Base-by-base conservation (phyloP, 306 rosid genomes). In the Prunus persica region DNA sequence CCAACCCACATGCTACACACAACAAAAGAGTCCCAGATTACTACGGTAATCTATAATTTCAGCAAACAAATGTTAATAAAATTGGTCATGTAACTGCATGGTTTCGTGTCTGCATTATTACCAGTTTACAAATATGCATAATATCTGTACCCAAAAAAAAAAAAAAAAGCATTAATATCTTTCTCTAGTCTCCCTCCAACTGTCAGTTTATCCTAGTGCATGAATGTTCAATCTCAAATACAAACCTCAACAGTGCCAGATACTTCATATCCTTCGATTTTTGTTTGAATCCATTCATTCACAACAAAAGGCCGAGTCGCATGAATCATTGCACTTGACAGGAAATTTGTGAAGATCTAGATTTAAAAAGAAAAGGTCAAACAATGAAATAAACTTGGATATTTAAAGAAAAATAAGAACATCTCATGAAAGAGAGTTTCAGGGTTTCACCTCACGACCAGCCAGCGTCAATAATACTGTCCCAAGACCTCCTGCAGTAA, bases 401-500 rank as follows among this genome's bases (percentile, higher is more conserved):
- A 46, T 38, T 58, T 56, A 75, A 62, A 67, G 63, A 28, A 82
- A 69, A 62, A 68, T 51, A 71, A 49, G 50, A 67, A 43, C 28
- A 74, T 65, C 24, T 34, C 22, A 43, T 52, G 58, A 68, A 65
- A 72, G 41, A 56, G 69, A 79, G 14, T 63, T 43, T 2, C 69
- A 50, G 67, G 72, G 52, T 84, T 79, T 73, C 75, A 90, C 98
- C 97, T 95, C 98, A 73, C 97, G 97, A 49, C 98, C 98, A 52
- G 98, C 95, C 80, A 95, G 91, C 63, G 98, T 95, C 89, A 95
- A 73, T 92, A 95, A 84, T 72, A 95, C 98, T 50, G 98, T 95
- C 76, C 98, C 97, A 67, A 95, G 91, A 86, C 98, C 98, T 85
- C 98, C 98, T 34, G 97, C 98, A 65, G 98, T 95, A 56, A 95